A percentile compares a stretch with the other conserved stretches of the same genome.
Evolutionary conservation across 768 basidiomycete species (phyloP).

Genomic region (Auriscalpium microsporum): DNA sequence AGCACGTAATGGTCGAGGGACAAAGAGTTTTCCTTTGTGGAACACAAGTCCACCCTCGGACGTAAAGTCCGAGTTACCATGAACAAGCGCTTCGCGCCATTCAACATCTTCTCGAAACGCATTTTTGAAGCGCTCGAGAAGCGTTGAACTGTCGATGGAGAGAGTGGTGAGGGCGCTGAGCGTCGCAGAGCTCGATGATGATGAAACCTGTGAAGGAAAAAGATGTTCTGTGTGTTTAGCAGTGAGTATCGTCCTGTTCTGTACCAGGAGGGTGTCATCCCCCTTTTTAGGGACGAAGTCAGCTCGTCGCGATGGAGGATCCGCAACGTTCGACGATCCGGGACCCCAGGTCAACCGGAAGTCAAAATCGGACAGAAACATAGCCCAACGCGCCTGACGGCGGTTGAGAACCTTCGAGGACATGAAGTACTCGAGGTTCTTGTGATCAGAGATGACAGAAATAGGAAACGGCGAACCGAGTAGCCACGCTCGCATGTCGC

Average conservation of each 20-base stretch:
- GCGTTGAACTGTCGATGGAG: constrained; percentile 14
- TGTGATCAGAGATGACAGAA: constrained; percentile 21
- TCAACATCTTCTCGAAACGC: constrained; percentile 7
- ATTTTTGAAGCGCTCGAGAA: constrained; percentile 14
- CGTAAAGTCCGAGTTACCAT: constrained; percentile 10
- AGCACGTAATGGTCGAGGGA: constrained; percentile 24
- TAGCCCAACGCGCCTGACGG: constrained; percentile 35
- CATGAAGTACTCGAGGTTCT: constrained; percentile 36
- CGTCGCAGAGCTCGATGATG: not conserved
- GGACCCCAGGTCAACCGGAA: constrained; percentile 25
- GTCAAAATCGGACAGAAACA: constrained; percentile 27
- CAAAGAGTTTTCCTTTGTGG: constrained; percentile 21
- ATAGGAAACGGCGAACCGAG: constrained; percentile 15
- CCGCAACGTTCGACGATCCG: constrained; percentile 16
- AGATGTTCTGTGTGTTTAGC: constrained; percentile 6
- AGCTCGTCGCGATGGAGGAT: constrained; percentile 17
- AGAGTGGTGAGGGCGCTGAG: constrained; percentile 13
- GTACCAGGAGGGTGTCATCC: constrained; percentile 15
- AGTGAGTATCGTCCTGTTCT: constrained; percentile 8
- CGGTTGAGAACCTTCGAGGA: constrained; percentile 30
- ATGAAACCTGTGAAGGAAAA: not conserved
- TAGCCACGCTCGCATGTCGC: constrained; percentile 24
- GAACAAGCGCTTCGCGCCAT: constrained; percentile 14
- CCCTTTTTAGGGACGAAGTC: constrained; percentile 19
- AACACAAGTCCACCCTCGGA: constrained; percentile 14